Base-by-base conservation (phyloP, 2,329 filamentous ascomycete species). In the Fusarium duplospermum region DNA sequence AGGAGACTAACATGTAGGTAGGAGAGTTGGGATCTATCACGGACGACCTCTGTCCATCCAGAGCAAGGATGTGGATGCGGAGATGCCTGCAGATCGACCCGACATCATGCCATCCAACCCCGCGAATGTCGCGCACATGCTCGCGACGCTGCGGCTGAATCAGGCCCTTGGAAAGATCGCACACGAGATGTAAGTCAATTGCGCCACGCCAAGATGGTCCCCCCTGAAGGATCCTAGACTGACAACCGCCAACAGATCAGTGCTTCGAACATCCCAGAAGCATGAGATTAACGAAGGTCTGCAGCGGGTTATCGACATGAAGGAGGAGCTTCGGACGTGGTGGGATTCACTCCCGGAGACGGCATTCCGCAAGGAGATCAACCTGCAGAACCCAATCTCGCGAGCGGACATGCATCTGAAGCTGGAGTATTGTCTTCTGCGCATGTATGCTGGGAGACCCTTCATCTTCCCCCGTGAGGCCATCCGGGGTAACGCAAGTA, bases 11-110 rank as follows among this genome's bases (percentile, higher is more conserved):
- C 64, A 24, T 76, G 40, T 58, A 74, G 24, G 38, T 47, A 88
- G 87, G 67, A 86, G 88, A 52, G 86, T 90, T 35, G 87, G 87
- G 45, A 89, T 89, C 58, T 85, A 89, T 38, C 88, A 90, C 68
- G 87, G 88, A 38, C 82, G 88, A 8, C 88, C 89, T 8, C 81
- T 85, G n/a, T 89, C 89, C 3, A 85, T 90, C 45, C 82, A 85
- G 4, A 84, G 85, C 40, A 81, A 83, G 13, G 88, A 90, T 68
- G 85, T 90, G 20, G 89, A 90, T 72, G 87, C 86, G 3, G 86
- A 88, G 24, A 79, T 88, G 62, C 89, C 88, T 3, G 82, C 83
- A 7, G 84, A 89, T 67, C 80, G 84, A 35, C 82, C 84, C 1
- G 83, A 84, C 13, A 79, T 87, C 52, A 84, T 82, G 80, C 82